Base-by-base conservation (phyloP, 2,329 filamentous ascomycete genomes). In the Neoascochyta sp. region DNA sequence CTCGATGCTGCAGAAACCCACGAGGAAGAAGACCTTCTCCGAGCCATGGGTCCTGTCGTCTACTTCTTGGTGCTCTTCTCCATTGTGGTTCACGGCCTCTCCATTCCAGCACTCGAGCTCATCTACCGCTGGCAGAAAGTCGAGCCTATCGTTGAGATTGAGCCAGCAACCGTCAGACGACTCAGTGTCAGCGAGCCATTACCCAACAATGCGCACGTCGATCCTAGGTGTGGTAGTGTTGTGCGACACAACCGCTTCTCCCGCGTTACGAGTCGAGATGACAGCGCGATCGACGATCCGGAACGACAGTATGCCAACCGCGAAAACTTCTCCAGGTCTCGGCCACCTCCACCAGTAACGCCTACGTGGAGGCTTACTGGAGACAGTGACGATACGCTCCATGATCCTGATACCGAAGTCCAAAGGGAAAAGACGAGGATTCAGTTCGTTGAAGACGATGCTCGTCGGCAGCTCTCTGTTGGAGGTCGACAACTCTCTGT, bases 1-100 rank as follows among this genome's bases (percentile, higher is more conserved):
- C 54, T 59, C 2, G 66, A 60, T 3, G 41, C 61, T 35, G 66
- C 65, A 8, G 56, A 63, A 24, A 48, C 39, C 0, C 61, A 66
- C 22, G 52, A 54, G 34, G 66, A 69, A 37, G 66, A 67, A 18
- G 47, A 61, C 16, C 37, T 70, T 11, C 60, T 61, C 2, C 47
- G 49, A 4, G 59, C 61, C 7, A 67, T 71, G 55, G 43, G 54
- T 3, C 66, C 66, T n/a, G 64, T 67, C 5, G 67, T 70, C 2
- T 71, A 70, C 41, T 70, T 60, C 54, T 60, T 70, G 4, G 67
- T 70, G 0, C 43, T 69, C 13, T 65, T 68, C 48, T 69, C 64
- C 24, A 69, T 71, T 39, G 41, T 70, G 7, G 57, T 71, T 1
- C 68, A 72, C 39, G 68, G 71, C 2, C 57, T 74, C 0, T 72